Base-by-base conservation (phyloP, 2,329 filamentous ascomycete genomes). In the Penicillium aurantiogriseum region DNA sequence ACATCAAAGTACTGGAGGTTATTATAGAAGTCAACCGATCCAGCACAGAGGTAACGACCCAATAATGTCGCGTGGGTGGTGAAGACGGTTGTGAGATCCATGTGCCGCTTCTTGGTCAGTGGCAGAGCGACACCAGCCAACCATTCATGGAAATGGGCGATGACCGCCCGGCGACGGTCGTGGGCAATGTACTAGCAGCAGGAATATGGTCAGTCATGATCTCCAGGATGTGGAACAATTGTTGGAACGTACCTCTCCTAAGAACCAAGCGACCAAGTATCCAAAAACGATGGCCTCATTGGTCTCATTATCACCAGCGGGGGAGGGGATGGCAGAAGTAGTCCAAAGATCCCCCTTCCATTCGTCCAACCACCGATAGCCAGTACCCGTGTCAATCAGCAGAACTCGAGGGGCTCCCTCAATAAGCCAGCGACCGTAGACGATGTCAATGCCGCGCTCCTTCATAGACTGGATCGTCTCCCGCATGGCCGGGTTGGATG, bases 141-240 rank as follows among this genome's bases (percentile, higher is more conserved):
- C 94, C 94, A 99, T 77, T 99, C 94, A 80, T 99, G 94, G 81
- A 97, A 97, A 76, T 99, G 94, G 55, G 92, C 94, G 75, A 97
- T 94, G 63, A 99, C 91, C 4, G 94, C 94, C 71, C 86, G 90
- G 65, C 87, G 88, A 77, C 90, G 94, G 77, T 97, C 93, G 74
- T 96, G 92, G 70, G 88, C 91, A 62, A 96, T 91, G 75, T 92
- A 97, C 92, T 96, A 62, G 38, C 10, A 39, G 43, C 66, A 27
- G 5, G 8, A 66, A 57, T 23, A 45, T 11, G 45, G 45, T 57
- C 56, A 60, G 51, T 39, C 9, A 29, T 10, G 9, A 6, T 33
- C 5, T 36, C 15, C 13, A 35, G 5, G 3, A 3, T 8, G 2
- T 2, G 13, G 5, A 47, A 47, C n/a, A n/a, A 11, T 47, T 21